Conservation (phyloP, 2,329 filamentous ascomycete genomes). For the Pseudogymnoascus sp. region DNA sequence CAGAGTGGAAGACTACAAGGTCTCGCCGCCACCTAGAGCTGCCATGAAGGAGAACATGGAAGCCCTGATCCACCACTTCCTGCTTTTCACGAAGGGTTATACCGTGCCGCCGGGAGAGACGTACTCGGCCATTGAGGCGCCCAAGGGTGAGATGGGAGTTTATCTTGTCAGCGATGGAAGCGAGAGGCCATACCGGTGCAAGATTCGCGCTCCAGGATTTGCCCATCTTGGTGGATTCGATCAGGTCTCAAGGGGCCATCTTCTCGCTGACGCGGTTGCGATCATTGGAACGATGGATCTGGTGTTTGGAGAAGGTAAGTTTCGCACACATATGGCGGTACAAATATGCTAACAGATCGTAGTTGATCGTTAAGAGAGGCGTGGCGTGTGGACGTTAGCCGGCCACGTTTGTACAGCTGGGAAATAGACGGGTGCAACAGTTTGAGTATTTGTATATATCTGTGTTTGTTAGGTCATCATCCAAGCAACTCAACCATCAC, state of each 20-base stretch:
- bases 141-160: constrained; percentile 99
- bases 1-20: constrained; percentile 97
- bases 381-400: constrained; percentile 6
- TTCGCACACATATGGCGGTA: constrained; percentile 12
- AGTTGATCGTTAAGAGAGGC: constrained; percentile 39
- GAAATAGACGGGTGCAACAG: constrained; percentile 17
- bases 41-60: constrained; percentile 99
- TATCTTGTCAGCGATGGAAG: constrained; percentile 92
- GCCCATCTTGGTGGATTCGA: constrained; percentile 92
- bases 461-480: constrained; percentile 21
- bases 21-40: constrained; percentile 85
- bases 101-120: constrained; percentile 94
- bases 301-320: constrained; percentile 52
- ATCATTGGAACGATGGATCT: constrained; percentile 88
- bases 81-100: constrained; percentile 98
- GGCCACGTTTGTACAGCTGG: constrained; percentile 7
- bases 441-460: constrained; percentile 20
- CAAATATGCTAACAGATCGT: constrained; percentile 24
- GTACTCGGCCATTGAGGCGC: constrained; percentile 96
- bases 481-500: constrained; percentile 2
- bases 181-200: constrained; percentile 93
- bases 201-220: constrained; percentile 94
- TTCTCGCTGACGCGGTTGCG: constrained; percentile 92
- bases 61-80: constrained; percentile 96
- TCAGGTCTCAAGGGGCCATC: constrained; percentile 81